Evolutionary conservation across 2,329 filamentous ascomycete species (phyloP).

Genomic region (Periconia sp.): DNA sequence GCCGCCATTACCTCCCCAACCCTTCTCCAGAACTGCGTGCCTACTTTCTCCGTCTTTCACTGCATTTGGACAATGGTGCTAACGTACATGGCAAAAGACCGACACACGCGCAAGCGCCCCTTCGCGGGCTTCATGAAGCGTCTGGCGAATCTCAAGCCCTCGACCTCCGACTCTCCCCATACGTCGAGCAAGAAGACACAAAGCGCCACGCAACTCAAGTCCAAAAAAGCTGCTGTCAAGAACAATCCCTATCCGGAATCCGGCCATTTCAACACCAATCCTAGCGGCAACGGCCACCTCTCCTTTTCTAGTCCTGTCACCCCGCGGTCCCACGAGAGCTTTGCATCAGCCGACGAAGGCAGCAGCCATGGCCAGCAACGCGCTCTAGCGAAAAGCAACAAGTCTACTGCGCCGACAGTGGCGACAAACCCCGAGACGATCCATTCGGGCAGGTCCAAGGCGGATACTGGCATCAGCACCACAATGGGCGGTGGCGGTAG

Average conservation of each 20-base stretch:
- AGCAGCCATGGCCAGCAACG: conserved; percentile 51
- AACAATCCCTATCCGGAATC: conserved; percentile 95
- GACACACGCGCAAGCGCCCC: conserved; percentile 76
- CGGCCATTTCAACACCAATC: conserved; percentile 61
- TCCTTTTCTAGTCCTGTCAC: conserved; percentile 58
- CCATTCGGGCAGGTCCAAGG: conserved; percentile 79
- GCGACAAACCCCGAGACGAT: conserved; percentile 83
- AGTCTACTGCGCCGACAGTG: conserved; percentile 78
- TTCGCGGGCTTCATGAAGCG: conserved; percentile 96
- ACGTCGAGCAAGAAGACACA: conserved; percentile 49
- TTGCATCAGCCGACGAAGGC: conserved; percentile 65
- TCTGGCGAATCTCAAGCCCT: conserved; percentile 84
- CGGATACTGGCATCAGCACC: conserved; percentile 74
- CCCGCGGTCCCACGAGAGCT: conserved; percentile 52
- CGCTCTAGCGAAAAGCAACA: conserved; percentile 67
- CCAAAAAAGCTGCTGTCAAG: conserved; percentile 69
- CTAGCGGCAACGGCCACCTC: conserved; percentile 35
- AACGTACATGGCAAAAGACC: conserved; percentile 61
- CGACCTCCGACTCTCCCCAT: conserved; percentile 63
- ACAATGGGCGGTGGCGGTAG: conserved; percentile 68
- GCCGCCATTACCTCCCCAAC: conserved; percentile 25
- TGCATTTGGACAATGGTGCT: conserved; percentile 22
- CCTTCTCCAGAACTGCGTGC: conserved; percentile 5
- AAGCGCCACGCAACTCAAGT: conserved; percentile 39
- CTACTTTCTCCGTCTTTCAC: conserved; percentile 2